Percentiles rank a stretch among this genome's conserved stretches.
Evolutionary conservation across 371 early-diverging fungal species (phyloP).

Genomic region (Cokeromyces recurvatus): DNA sequence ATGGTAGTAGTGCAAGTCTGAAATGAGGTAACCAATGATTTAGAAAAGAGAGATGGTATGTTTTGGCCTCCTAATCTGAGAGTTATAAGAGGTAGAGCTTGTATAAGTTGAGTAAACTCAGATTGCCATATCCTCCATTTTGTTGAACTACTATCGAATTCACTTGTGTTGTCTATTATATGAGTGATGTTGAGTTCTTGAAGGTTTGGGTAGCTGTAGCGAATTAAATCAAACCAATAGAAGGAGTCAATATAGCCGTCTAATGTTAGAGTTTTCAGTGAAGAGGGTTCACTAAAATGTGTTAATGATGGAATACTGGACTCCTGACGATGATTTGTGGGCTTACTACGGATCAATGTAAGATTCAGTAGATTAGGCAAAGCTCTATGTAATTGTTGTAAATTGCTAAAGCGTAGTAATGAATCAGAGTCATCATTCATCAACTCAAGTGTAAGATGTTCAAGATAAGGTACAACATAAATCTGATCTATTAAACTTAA

Average conservation of each 20-base stretch:
- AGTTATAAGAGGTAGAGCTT: constrained; percentile 4
- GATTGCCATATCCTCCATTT: constrained; percentile 22
- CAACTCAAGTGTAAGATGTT: constrained; percentile 3
- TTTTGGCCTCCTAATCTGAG: constrained; percentile 10
- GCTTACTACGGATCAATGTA: constrained; percentile 1
- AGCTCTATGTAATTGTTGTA: constrained; percentile 5
- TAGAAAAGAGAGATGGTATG: constrained; percentile 8
- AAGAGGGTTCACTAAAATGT: not conserved
- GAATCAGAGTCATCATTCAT: not conserved
- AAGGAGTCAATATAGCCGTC: constrained; percentile 8
- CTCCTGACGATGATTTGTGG: constrained; percentile 9
- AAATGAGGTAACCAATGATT: constrained; percentile 1
- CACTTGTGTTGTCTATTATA: too few relatives aligned
- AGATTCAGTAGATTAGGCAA: constrained; percentile 2
- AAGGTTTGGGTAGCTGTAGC: constrained; percentile 5
- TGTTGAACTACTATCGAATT: too few relatives aligned
- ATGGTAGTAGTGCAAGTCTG: constrained; percentile 2
- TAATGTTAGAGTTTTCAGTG: constrained; percentile 3
- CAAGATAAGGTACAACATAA: not conserved
- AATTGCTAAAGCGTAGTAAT: not conserved
- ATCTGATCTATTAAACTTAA: not conserved
- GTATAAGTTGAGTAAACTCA: constrained; percentile 6
- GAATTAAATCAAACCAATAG: constrained; percentile 16
- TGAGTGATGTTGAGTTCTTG: too few relatives aligned
- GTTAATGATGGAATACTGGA: not conserved